Conservation (phyloP, 768 basidiomycete genomes). For the Mycena indigotica region DNA sequence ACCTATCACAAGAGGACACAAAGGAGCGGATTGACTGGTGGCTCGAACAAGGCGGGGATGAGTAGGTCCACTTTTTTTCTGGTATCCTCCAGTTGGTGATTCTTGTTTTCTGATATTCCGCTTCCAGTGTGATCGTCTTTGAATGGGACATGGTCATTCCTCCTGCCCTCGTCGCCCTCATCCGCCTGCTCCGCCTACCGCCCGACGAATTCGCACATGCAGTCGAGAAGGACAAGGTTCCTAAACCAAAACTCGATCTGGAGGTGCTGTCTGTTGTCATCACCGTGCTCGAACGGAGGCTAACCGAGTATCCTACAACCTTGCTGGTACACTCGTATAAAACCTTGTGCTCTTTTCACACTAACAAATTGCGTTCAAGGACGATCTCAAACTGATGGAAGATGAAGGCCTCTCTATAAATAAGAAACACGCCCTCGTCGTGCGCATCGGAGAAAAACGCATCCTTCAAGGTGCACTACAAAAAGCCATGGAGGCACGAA, state of each 20-base stretch:
- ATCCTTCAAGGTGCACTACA: constrained; percentile 47
- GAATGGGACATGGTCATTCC: constrained; percentile 56
- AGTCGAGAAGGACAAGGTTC: constrained; percentile 65
- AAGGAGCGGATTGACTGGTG: constrained; percentile 87
- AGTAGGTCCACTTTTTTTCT: constrained; percentile 69
- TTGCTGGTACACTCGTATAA: constrained; percentile 50
- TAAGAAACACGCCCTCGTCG: constrained; percentile 64
- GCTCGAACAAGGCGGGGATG: constrained; percentile 88
- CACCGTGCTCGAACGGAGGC: constrained; percentile 51
- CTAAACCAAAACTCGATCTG: constrained; percentile 65
- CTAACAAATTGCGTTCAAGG: too few relatives aligned
- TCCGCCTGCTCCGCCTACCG: constrained; percentile 61
- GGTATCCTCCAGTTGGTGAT: too few relatives aligned
- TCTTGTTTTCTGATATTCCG: constrained; percentile 3
- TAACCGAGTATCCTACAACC: constrained; percentile 58
- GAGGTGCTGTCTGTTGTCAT: constrained; percentile 49
- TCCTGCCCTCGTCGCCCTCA: constrained; percentile 61
- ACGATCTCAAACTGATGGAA: constrained; percentile 49
- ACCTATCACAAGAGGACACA: constrained; percentile 26
- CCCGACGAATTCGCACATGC: constrained; percentile 61
- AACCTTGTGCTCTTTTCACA: not conserved
- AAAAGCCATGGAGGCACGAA: constrained; percentile 22
- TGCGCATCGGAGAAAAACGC: constrained; percentile 79
- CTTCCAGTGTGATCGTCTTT: constrained; percentile 55
- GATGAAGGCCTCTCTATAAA: constrained; percentile 39